Base-by-base conservation (phyloP, 805 yeast genomes). In the Barnettozyma botsteinii region DNA sequence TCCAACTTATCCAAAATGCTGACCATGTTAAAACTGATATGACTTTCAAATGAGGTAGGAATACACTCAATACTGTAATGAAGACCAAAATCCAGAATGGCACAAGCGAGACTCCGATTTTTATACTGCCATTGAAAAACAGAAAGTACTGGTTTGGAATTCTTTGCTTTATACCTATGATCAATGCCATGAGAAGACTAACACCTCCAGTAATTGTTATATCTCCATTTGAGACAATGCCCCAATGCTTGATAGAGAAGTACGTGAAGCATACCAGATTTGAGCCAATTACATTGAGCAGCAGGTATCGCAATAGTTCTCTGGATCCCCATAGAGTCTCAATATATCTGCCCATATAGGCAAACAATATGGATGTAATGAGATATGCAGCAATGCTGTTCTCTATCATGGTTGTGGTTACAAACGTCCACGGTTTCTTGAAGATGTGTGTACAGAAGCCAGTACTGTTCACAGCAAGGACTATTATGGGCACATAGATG, bases 151-250 rank as follows among this genome's bases (percentile, higher is more conserved):
- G 79, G 43, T 70, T 71, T 14, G 78, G 73, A 6, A 75, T 71
- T 35, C 77, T 52, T 55, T 75, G 81, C 48, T 75, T 75, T 32
- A 74, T 63, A 4, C 79, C 78, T 2, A 76, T 76, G 17, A 75
- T 53, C 28, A 74, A 62, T n/a, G 74, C 77, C 50, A 72, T 61
- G 31, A 66, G 45, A 15, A 49, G 43, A 31, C 49, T 25, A 35
- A 47, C 35, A 10, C 47, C 37, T 19, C 59, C 49, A 21, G 48
- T 45, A 22, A 40, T 44, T 17, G 49, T 52, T 13, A 37, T 41
- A 11, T 24, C 44, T n/a, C 13, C 43, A 15, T 24, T 43, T 13
- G 15, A 27, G 8, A 31, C 14, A 11, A 11, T 4, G 1, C 5
- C 1, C 24, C 25, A 26, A 5, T 51, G 37, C 43, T 47, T 45